Evolutionary conservation across 208 protist genomes (phyloP).

Genomic region (Crithidia expoeki): DNA sequence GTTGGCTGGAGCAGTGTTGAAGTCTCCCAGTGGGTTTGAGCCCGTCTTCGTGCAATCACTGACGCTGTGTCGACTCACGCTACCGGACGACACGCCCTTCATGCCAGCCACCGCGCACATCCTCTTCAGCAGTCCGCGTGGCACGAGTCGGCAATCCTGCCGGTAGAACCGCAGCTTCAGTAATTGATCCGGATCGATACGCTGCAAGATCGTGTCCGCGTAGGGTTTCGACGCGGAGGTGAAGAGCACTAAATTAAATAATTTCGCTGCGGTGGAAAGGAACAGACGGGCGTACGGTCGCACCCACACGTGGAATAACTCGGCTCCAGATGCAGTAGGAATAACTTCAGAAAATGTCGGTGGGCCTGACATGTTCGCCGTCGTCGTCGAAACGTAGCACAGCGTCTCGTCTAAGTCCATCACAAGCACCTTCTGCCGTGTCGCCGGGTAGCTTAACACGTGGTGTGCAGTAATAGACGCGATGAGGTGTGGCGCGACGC

Average conservation of each 20-base stretch:
- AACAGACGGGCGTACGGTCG: slow-evolving; percentile 78
- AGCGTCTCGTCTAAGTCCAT: slow-evolving; percentile 92
- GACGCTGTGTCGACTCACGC: neutral
- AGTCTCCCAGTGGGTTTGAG: neutral
- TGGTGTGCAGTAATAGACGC: slow-evolving; percentile 84
- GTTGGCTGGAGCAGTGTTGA: neutral
- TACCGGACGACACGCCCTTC: slow-evolving; percentile 1
- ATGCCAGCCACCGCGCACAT: slow-evolving; percentile 32
- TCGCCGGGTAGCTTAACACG: slow-evolving; percentile 86
- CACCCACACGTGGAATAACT: slow-evolving; percentile 89
- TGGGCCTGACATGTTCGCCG: slow-evolving; percentile 55
- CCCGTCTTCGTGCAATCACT: neutral
- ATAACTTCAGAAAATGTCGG: slow-evolving; percentile 91
- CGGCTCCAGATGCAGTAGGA: slow-evolving; percentile 74
- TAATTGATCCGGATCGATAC: slow-evolving; percentile 75
- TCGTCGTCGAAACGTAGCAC: slow-evolving; percentile 80
- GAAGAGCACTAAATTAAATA: slow-evolving; percentile 89
- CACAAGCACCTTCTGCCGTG: slow-evolving; percentile 89
- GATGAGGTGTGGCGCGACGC: slow-evolving; percentile 54
- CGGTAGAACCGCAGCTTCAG: slow-evolving; percentile 79
- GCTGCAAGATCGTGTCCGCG: slow-evolving; percentile 86
- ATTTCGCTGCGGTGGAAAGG: slow-evolving; percentile 66
- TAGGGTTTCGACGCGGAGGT: slow-evolving; percentile 89
- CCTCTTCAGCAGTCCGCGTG: slow-evolving; percentile 48
- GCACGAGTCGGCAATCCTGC: slow-evolving; percentile 73